These are phyloP conservation scores for Aspergillus ruber DNA, from an alignment of 2,329 filamentous ascomycete genomes.

Conservation along the genomic window DNA sequence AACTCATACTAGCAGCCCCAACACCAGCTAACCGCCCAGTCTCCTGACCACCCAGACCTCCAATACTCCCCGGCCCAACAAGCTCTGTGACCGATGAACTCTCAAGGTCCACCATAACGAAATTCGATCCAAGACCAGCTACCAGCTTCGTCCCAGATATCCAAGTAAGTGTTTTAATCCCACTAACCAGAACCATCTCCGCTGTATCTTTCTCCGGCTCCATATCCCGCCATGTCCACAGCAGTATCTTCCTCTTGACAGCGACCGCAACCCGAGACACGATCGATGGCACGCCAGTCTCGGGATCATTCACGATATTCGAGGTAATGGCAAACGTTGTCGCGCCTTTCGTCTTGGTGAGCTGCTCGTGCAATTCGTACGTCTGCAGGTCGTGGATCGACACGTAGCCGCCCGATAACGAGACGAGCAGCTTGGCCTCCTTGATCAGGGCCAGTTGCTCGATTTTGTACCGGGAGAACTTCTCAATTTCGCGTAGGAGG, in stretches of 20 bases:
- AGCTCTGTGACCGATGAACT: slow-evolving; percentile 71
- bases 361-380: slow-evolving; percentile 72
- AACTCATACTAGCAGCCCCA: slow-evolving; percentile 83
- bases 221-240: slow-evolving; percentile 96
- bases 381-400: slow-evolving; percentile 84
- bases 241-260: slow-evolving; percentile 78
- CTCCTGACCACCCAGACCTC: slow-evolving; percentile 58
- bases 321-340: slow-evolving; percentile 87
- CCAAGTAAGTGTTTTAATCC: slow-evolving; percentile 87
- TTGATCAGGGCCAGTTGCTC: slow-evolving; percentile 95
- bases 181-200: slow-evolving; percentile 74
- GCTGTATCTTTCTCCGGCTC: slow-evolving; percentile 67
- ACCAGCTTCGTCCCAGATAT: slow-evolving; percentile 78
- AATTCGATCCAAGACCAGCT: slow-evolving; percentile 85
- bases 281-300: slow-evolving; percentile 83
- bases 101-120: slow-evolving; percentile 79
- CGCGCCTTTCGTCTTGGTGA: slow-evolving; percentile 80
- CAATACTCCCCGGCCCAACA: slow-evolving; percentile 66
- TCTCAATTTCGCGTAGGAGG: slow-evolving; percentile 83
- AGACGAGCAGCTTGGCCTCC: slow-evolving; percentile 85
- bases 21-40: slow-evolving; percentile 74
- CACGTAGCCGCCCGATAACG: slow-evolving; percentile 81
- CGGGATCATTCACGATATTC: slow-evolving; percentile 85
- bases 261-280: slow-evolving; percentile 87
- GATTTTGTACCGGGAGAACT: slow-evolving; percentile 82